Conservation (phyloP, 768 basidiomycete genomes). For the Clavaria fumosa region DNA sequence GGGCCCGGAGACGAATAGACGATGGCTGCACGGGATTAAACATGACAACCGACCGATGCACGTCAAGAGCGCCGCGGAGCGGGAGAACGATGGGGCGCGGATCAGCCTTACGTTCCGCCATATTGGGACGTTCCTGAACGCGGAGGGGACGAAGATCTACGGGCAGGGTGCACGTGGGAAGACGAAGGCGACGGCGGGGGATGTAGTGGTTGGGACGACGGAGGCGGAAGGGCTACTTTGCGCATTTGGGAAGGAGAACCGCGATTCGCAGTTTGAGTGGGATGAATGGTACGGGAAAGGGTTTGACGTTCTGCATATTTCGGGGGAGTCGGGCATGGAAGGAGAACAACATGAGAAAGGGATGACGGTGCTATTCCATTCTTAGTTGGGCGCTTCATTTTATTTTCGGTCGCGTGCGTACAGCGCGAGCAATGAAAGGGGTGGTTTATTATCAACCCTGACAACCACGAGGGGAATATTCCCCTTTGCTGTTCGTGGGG, state of each 20-base stretch:
- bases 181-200: constrained; percentile 33
- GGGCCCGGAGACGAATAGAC: constrained; percentile 54
- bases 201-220: constrained; percentile 36
- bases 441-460: no score
- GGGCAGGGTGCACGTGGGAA: constrained; percentile 64
- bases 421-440: no score
- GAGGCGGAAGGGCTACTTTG: constrained; percentile 35
- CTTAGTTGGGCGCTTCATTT: no score
- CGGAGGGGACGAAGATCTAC: constrained; percentile 36
- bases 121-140: constrained; percentile 60
- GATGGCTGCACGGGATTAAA: constrained; percentile 65
- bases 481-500: no score
- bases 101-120: constrained; percentile 70
- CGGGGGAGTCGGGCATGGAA: no score
- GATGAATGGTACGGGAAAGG: constrained; percentile 46
- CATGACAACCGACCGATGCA: constrained; percentile 51
- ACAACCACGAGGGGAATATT: no score
- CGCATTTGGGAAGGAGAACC: constrained; percentile 66
- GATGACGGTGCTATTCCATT: no score
- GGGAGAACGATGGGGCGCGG: constrained; percentile 38
- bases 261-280: constrained; percentile 58
- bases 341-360: no score
- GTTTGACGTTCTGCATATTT: constrained; percentile 34
- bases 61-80: constrained; percentile 41
- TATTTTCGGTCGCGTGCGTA: no score